Conservation (phyloP, 208 protist genomes). For the Acanthamoeba divionensis region DNA sequence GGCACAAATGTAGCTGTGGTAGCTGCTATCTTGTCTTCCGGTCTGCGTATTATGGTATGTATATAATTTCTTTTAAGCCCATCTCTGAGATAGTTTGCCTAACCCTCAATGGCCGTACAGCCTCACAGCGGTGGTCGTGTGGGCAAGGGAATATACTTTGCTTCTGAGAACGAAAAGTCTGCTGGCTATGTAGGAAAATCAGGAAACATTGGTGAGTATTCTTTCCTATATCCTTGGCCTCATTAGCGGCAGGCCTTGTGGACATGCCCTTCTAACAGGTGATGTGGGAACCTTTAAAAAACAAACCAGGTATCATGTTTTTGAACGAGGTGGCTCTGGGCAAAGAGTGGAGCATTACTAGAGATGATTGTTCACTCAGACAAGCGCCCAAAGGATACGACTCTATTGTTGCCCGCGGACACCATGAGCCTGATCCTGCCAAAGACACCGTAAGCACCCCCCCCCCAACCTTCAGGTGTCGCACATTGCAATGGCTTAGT, state of each 20-base stretch:
- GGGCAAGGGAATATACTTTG: conserved; percentile 75
- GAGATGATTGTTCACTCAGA: conserved; percentile 59
- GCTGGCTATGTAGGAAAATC: conserved; percentile 57
- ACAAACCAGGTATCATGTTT: conserved; percentile 75
- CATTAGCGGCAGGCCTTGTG: too few relatives aligned
- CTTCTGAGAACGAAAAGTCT: conserved; percentile 66
- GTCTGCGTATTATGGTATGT: conserved; percentile 78
- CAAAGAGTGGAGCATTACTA: conserved; percentile 60
- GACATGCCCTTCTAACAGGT: background rate
- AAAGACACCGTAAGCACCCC: conserved; percentile 56
- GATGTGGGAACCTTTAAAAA: too few relatives aligned
- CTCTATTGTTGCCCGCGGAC: conserved; percentile 62
- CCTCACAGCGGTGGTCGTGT: conserved; percentile 73
- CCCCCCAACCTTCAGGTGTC: too few relatives aligned
- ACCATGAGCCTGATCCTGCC: conserved; percentile 48
- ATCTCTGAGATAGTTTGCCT: too few relatives aligned
- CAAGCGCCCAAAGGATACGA: conserved; percentile 63
- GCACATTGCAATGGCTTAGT: too few relatives aligned
- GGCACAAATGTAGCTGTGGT: conserved; percentile 72
- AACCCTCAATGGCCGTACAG: too few relatives aligned
- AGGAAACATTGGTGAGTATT: conserved; percentile 25
- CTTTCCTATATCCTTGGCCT: too few relatives aligned
- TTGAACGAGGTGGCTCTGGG: conserved; percentile 72
- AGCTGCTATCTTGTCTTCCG: conserved; percentile 64
- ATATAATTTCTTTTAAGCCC: too few relatives aligned